Evolutionary conservation across 129 eudicot species (phyloP), one percentile per base, ranked within the genome.

Genomic region (Chrysanthemum seticuspe): DNA sequence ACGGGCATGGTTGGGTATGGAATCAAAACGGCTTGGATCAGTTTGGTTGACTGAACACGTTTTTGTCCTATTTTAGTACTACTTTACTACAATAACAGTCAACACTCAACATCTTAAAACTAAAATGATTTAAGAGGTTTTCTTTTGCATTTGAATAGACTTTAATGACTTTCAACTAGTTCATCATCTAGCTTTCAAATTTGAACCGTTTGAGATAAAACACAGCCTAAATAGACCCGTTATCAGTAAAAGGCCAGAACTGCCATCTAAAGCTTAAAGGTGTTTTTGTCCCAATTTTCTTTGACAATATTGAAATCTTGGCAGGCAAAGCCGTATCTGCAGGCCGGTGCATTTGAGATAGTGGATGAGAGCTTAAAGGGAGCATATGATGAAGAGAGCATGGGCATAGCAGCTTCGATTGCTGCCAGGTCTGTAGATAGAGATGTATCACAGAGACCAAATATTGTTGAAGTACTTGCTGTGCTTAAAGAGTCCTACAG

Each of bases 251-350:
- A 44, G 49, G 68, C 45, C 25, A 0, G 23, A 18, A 72, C 25
- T 72, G 76, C 67, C 76, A 44, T 14, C 29, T 44, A n/a, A 16
- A 15, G 50, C 68, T 78, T 40, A 57, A 60, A 56, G 1, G 45
- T 64, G 27, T 72, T 53, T 71, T 71, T 52, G 78, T 31, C 14
- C 10, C 18, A 49, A 13, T 25, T 53, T 52, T 56, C 25, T n/a
- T 64, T 47, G 53, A 48, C 67, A 13, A 72, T 63, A 13, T 65
- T 64, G 10, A 6, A 19, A 25, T 71, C 53, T 67, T 13, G 79
- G 82, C 89, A 93, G 98, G 98, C 98, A 2, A 89, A 88, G 66
- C 98, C 98, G 19, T 93, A 87, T 80, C 72, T 93, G 79, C 96
- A 93, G 74, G 98, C 96, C 0, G 96, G 92, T 25, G 89, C 83